A percentile compares a stretch with the other conserved stretches of the same genome.
These are phyloP conservation scores for Kazachstania sp. DNA, from an alignment of 1,139 yeast genomes.

Conservation along the genomic window DNA sequence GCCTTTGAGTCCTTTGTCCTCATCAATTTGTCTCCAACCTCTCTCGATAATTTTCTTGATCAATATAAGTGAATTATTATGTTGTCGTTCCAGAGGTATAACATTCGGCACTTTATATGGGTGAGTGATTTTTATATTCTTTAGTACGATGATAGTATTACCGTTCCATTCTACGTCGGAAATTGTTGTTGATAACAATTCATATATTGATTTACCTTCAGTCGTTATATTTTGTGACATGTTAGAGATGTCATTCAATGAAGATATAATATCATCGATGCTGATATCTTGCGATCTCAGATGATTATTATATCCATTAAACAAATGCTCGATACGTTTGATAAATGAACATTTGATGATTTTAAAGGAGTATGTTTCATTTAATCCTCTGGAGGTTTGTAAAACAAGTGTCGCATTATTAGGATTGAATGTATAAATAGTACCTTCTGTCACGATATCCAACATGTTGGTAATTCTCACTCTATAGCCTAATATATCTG, in stretches of 20 bases:
- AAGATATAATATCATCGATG: not conserved
- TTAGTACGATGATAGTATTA: conserved; percentile 44
- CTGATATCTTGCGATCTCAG: conserved; percentile 4
- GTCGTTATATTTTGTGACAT: conserved; percentile 33
- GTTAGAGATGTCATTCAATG: conserved; percentile 16
- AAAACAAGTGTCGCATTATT: conserved; percentile 36
- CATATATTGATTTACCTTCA: conserved; percentile 45
- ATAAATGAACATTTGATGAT: conserved; percentile 53
- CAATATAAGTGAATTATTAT: conserved; percentile 36
- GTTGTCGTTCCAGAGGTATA: conserved; percentile 22
- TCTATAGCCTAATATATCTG: conserved; percentile 34
- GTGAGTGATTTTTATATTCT: conserved; percentile 41
- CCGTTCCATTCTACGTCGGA: conserved; percentile 44
- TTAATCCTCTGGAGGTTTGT: conserved; percentile 24
- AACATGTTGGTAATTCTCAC: conserved; percentile 54
- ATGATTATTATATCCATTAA: too few relatives aligned
- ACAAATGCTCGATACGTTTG: conserved; percentile 30
- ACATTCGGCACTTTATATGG: conserved; percentile 40
- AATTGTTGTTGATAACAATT: conserved; percentile 41
- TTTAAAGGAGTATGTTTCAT: conserved; percentile 35
- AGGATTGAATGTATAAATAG: conserved; percentile 51
- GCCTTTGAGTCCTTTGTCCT: conserved; percentile 39
- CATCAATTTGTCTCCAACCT: conserved; percentile 42
- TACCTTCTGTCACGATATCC: conserved; percentile 51
- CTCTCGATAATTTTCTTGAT: conserved; percentile 49